Conservation (phyloP, 352 stramenopile genomes). For the Pythium phragmiticola region DNA sequence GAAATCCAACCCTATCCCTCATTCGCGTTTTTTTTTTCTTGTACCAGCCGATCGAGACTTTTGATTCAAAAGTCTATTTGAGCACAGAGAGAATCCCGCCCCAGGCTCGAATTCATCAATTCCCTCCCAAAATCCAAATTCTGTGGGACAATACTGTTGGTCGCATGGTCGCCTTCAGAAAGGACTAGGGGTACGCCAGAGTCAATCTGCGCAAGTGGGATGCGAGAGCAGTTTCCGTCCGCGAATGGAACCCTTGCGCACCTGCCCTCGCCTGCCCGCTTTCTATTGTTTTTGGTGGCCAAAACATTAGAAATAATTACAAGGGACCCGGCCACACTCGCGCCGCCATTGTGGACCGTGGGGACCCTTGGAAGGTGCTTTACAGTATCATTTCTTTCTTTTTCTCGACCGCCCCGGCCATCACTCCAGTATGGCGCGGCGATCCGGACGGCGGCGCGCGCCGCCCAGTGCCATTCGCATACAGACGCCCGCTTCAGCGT, state of each 20-base stretch:
- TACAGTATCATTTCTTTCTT: not conserved
- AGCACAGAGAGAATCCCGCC: not conserved
- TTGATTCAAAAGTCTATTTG: not conserved
- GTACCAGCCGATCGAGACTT: conserved; percentile 1
- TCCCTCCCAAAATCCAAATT: conserved; percentile 14
- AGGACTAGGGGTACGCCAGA: conserved; percentile 24
- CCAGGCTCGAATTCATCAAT: not conserved
- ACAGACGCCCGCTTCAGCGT: conserved; percentile 9
- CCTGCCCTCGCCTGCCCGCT: not conserved
- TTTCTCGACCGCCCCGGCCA: conserved; percentile 1
- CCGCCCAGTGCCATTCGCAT: conserved; percentile 13
- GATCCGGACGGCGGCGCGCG: conserved; percentile 17
- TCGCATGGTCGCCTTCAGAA: conserved; percentile 15
- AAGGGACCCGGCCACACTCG: conserved; percentile 13
- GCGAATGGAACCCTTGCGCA: conserved; percentile 13
- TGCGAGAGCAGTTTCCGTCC: conserved; percentile 10
- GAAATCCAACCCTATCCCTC: conserved; percentile 1
- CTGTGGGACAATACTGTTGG: conserved; percentile 6
- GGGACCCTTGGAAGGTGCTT: not conserved
- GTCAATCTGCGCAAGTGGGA: conserved; percentile 20
- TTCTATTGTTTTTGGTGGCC: not conserved
- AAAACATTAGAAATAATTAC: not conserved
- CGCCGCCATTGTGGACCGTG: not conserved
- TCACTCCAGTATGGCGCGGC: conserved; percentile 9
- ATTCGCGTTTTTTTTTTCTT: not conserved